A percentile compares a stretch with the other conserved stretches of the same genome.
Conservation (phyloP, 192 early-diverging fungal species). For the Linnemannia elongata region DNA sequence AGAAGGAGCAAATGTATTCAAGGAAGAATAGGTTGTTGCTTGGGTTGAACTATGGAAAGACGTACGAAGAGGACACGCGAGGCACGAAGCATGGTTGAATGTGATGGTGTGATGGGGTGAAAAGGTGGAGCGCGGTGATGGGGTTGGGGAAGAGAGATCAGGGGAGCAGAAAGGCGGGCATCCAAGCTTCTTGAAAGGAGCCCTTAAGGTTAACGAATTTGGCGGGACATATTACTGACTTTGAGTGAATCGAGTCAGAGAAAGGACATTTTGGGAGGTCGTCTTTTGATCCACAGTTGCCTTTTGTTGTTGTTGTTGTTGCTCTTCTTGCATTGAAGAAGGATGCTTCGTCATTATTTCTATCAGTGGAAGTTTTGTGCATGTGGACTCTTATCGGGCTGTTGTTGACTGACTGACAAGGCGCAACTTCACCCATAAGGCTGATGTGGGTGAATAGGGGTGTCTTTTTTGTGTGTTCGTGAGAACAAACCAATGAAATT, state of each 20-base stretch:
- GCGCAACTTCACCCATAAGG: neutral
- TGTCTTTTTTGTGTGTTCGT: neutral
- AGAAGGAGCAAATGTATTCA: neutral
- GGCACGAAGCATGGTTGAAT: conserved; percentile 20
- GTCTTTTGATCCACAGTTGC: neutral
- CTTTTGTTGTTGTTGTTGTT: too few relatives aligned
- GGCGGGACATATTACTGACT: too few relatives aligned
- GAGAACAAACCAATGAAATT: neutral
- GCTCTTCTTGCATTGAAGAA: neutral
- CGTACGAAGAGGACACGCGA: conserved; percentile 30
- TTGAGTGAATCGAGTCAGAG: too few relatives aligned
- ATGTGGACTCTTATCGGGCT: neutral
- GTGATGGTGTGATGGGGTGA: neutral
- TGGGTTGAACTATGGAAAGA: neutral
- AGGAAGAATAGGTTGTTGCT: neutral
- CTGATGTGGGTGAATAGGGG: neutral
- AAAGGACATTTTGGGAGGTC: too few relatives aligned
- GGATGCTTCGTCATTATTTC: neutral
- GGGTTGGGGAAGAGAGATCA: neutral
- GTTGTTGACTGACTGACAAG: neutral
- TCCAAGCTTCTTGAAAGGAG: neutral
- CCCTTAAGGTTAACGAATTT: neutral
- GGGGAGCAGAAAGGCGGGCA: neutral
- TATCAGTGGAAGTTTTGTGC: neutral
- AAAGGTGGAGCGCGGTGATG: neutral